Base-by-base conservation (phyloP, 139 green algal species). In the Chlamydomonas applanata region DNA sequence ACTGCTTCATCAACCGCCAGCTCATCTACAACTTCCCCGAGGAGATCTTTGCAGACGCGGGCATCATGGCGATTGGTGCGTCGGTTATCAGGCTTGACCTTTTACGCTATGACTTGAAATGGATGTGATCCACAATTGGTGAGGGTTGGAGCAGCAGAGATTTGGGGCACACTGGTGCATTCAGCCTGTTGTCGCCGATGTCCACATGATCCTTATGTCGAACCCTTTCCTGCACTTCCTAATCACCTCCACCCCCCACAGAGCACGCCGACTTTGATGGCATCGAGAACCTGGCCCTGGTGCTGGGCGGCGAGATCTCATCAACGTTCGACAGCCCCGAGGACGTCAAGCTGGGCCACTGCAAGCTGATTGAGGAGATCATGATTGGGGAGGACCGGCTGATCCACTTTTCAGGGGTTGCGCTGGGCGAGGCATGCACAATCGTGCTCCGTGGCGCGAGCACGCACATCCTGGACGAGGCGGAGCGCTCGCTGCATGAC, bases 11-110 rank as follows among this genome's bases (percentile, higher is more conserved):
- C 82, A 99, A 99, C 88, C 88, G 96, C 30, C 93, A 98, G 87
- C 91, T 99, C 71, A 98, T 99, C 82, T 99, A 99, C 89, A 99
- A 99, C 90, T 98, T 91, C 81, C 96, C 96, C 0, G 95, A 99
- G 85, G 86, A 99, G 67, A 75, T 81, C 67, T 81, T 81, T 72
- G 75, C 75, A 3, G 75, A 81, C 25, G 66, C 68, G 17, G 75
- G 75, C 3, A 33, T 73, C 40, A 73, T 73, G 67, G 67, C 67
- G 40, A 73, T 73, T 29, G 67, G 67, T 73, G 67, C 3, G 67
- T 36, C 7, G 40, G 27, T 9, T 35, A 36, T 66, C 11, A 63
- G n/a, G n/a, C n/a, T n/a, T n/a, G n/a, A n/a, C n/a, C n/a, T n/a
- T n/a, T n/a, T n/a, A 17, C 17, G 46, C 14, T 17, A 56, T 56